phyloP scores from a whole-genome alignment of 2,329 filamentous ascomycete species.

The Penicillium sp. region DNA sequence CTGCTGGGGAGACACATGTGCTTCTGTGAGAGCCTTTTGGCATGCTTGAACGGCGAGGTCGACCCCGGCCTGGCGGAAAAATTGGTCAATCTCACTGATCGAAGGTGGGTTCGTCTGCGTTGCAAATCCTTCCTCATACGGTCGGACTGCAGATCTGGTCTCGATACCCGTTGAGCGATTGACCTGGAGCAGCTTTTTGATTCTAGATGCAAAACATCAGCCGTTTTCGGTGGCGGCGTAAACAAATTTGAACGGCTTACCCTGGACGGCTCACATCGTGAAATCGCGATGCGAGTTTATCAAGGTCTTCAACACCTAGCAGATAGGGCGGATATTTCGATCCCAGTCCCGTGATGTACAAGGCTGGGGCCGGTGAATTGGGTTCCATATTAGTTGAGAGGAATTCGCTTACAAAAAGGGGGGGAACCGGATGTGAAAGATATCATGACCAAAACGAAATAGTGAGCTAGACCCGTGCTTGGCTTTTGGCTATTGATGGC shows the following conservation, averaged over 20 bases:
- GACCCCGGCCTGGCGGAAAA: slow-evolving; percentile 1
- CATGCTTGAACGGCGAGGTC: slow-evolving; percentile 1
- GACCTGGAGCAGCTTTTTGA: neutral
- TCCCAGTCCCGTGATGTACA: slow-evolving; percentile 3
- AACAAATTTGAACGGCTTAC: neutral
- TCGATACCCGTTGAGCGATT: slow-evolving; percentile 1
- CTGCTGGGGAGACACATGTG: neutral
- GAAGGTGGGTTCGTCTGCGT: neutral
- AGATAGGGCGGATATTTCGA: slow-evolving; percentile 2
- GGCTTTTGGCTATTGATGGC: too few species aligned
- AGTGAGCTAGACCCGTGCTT: too few species aligned
- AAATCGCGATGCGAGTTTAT: neutral
- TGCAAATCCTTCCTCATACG: neutral
- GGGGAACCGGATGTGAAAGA: neutral
- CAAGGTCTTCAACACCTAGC: neutral
- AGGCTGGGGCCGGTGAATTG: neutral
- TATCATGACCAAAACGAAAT: too few species aligned
- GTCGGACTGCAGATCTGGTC: slow-evolving; percentile 1
- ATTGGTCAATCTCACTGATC: neutral
- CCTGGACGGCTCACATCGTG: neutral
- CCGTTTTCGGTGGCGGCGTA: too few species aligned
- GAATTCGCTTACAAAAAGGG: neutral
- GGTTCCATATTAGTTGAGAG: neutral
- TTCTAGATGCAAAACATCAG: neutral
- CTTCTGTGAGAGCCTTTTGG: neutral